Percentiles rank a stretch among this genome's conserved stretches.
These are phyloP conservation scores for Trichoderma simmonsii DNA, from an alignment of 2,329 filamentous ascomycete genomes.

Conservation along the genomic window DNA sequence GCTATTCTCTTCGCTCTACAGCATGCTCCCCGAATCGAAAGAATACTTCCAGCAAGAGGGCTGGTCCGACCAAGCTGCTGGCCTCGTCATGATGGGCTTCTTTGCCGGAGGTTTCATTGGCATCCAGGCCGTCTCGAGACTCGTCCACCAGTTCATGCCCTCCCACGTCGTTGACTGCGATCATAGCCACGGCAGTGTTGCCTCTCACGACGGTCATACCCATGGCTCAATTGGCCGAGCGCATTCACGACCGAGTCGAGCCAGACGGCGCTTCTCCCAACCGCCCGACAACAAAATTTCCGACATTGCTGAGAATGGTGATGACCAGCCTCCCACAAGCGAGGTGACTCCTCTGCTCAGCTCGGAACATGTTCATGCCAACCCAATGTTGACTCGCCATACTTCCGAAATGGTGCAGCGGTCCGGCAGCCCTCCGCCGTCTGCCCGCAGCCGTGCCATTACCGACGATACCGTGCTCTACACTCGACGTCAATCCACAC, in stretches of 20 bases:
- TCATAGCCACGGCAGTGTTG: conserved; percentile 63
- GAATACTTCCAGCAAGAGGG: conserved; percentile 69
- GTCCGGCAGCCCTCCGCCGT: conserved; percentile 25
- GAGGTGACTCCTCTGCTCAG: conserved; percentile 52
- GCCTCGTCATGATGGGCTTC: conserved; percentile 64
- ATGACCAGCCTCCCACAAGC: conserved; percentile 21
- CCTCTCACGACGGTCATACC: conserved; percentile 27
- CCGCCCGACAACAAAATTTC: conserved; percentile 24
- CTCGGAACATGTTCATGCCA: conserved; percentile 25
- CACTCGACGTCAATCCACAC: conserved; percentile 52
- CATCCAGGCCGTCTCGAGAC: conserved; percentile 69
- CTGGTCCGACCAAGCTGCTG: conserved; percentile 63
- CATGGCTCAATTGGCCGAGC: conserved; percentile 24
- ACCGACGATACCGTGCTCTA: conserved; percentile 27
- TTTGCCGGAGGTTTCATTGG: conserved; percentile 72
- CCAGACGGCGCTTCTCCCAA: conserved; percentile 31
- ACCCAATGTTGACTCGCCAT: conserved; percentile 29
- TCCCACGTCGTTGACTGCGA: conserved; percentile 80
- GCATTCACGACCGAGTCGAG: conserved; percentile 32
- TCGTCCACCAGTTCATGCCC: conserved; percentile 71
- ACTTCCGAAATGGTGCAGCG: conserved; percentile 28
- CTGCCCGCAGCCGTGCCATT: conserved; percentile 27
- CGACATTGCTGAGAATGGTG: conserved; percentile 18
- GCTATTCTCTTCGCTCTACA: conserved; percentile 90
- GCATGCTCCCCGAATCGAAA: conserved; percentile 86